These are phyloP conservation scores for Gnetum montanum DNA, from an alignment of 75 land plant species.

Conservation along the genomic window DNA sequence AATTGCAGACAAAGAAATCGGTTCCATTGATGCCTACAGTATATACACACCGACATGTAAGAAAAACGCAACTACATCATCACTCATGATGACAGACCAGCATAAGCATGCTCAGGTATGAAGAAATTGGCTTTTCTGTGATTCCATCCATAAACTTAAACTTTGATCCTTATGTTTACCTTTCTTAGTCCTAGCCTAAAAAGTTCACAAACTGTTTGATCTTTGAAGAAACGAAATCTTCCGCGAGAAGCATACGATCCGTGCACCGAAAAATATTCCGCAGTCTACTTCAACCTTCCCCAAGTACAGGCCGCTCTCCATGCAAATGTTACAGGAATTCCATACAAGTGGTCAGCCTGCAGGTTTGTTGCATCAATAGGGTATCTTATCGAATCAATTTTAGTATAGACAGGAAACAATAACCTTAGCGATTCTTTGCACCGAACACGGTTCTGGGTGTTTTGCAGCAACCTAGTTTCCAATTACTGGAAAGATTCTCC, in stretches of 20 bases:
- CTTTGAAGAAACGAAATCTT: neutral
- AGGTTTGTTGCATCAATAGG: constrained; percentile 36
- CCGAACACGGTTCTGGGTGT: neutral
- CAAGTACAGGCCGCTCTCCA: constrained; percentile 91
- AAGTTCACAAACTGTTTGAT: neutral
- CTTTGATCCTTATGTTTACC: neutral
- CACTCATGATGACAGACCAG: neutral
- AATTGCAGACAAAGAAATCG: constrained; percentile 37
- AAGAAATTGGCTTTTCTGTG: too few species aligned
- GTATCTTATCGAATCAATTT: neutral
- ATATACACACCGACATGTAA: constrained; percentile 65
- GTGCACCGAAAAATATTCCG: constrained; percentile 59
- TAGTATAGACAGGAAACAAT: neutral
- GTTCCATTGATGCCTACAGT: constrained; percentile 64
- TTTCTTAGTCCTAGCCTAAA: neutral
- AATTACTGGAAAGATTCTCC: constrained; percentile 20
- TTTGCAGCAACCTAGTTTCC: constrained; percentile 2
- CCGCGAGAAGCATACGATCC: constrained; percentile 51
- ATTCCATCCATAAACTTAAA: neutral
- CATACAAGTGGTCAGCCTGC: constrained; percentile 75
- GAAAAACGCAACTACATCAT: constrained; percentile 5
- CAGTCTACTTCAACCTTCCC: constrained; percentile 65
- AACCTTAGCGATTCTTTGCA: neutral
- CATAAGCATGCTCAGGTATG: too few species aligned
- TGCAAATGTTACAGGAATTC: constrained; percentile 69